These are phyloP conservation scores for Gardenia jasminoides DNA, from an alignment of 257 asterid genomes.

Conservation along the genomic window DNA sequence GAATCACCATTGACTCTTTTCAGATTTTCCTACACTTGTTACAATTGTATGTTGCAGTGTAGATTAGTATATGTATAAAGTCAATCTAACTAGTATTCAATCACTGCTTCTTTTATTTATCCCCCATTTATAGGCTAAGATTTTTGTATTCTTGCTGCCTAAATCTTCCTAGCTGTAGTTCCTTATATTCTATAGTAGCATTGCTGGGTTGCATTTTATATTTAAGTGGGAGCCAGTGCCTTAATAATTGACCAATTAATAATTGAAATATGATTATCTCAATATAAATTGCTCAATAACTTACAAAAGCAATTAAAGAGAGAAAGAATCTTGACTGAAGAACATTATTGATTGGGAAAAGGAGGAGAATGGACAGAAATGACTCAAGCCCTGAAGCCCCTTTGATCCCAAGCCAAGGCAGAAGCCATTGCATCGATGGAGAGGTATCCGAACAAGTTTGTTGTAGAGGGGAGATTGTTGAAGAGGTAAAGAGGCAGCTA, in stretches of 20 bases:
- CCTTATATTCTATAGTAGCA: background rate
- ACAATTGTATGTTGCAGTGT: too few species aligned
- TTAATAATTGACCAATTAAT: background rate
- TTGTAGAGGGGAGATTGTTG: conserved; percentile 24
- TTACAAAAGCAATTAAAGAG: background rate
- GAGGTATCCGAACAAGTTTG: conserved; percentile 8
- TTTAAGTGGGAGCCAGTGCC: background rate
- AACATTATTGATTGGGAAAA: conserved; percentile 1
- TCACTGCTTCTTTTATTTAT: too few species aligned
- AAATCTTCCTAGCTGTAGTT: background rate
- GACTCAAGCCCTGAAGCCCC: conserved; percentile 16
- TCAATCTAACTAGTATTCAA: too few species aligned
- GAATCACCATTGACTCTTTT: too few species aligned
- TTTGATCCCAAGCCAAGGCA: conserved; percentile 19
- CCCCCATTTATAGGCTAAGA: too few species aligned
- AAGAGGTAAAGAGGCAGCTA: conserved; percentile 50
- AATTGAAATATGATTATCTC: background rate
- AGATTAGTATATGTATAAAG: too few species aligned
- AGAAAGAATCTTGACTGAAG: background rate
- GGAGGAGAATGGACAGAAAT: conserved; percentile 21
- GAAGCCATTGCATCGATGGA: conserved; percentile 10
- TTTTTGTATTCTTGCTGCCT: background rate
- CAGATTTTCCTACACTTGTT: too few species aligned
- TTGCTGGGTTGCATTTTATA: background rate
- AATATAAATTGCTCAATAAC: background rate